These are phyloP conservation scores for Hypoxylon fuscum DNA, from an alignment of 495 filamentous ascomycete species.

Conservation along the genomic window DNA sequence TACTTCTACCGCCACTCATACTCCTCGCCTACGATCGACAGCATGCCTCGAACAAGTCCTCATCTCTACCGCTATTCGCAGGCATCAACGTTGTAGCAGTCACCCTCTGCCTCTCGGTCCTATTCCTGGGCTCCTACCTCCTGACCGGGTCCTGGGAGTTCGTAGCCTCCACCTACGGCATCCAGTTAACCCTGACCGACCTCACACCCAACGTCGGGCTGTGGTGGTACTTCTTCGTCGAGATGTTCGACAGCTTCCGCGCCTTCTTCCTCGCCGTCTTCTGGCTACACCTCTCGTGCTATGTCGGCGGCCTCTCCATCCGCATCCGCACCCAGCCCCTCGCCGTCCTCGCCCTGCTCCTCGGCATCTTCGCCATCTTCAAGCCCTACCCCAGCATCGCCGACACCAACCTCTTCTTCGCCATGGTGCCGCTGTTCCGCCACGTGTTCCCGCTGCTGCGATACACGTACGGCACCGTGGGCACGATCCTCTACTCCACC, in stretches of 20 bases:
- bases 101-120: constrained; percentile 54
- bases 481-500: constrained; percentile 83
- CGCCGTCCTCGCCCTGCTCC: constrained; percentile 79
- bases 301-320: constrained; percentile 84
- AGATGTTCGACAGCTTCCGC: constrained; percentile 99
- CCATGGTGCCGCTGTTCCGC: constrained; percentile 83
- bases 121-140: constrained; percentile 76
- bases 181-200: constrained; percentile 89
- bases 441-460: constrained; percentile 96
- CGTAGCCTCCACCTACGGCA: constrained; percentile 86
- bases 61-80: constrained; percentile 57
- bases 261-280: constrained; percentile 97
- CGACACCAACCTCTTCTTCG: constrained; percentile 84
- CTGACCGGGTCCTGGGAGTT: constrained; percentile 88
- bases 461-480: constrained; percentile 86
- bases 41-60: constrained; percentile 41
- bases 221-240: constrained; percentile 99
- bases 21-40: constrained; percentile 83
- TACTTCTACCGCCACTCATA: constrained; percentile 83
- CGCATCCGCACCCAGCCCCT: constrained; percentile 84
- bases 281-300: constrained; percentile 91
- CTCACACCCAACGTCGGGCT: constrained; percentile 93
- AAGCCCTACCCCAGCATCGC: constrained; percentile 95
- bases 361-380: constrained; percentile 91
- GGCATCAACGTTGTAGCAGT: constrained; percentile 59